Conservation (phyloP, 2,329 filamentous ascomycete genomes). For the Colletotrichum abscissum region DNA sequence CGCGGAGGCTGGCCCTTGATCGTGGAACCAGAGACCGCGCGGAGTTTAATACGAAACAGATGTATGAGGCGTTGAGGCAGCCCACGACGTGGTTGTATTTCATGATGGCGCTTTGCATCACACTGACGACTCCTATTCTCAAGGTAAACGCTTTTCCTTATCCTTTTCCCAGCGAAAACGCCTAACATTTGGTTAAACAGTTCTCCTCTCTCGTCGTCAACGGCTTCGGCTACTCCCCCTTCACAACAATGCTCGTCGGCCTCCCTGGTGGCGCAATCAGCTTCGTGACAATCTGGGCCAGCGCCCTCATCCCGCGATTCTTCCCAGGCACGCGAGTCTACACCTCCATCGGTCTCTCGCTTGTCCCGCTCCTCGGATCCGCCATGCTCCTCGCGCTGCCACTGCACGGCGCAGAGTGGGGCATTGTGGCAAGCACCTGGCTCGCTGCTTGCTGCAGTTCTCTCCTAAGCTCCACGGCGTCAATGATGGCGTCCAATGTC, state of each 20-base stretch:
- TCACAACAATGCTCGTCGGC: slow-evolving; percentile 35
- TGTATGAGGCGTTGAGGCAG: slow-evolving; percentile 36
- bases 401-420: slow-evolving; percentile 34
- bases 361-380: slow-evolving; percentile 26
- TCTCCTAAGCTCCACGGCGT: slow-evolving; percentile 36
- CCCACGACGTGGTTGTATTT: slow-evolving; percentile 35
- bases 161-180: too few species aligned
- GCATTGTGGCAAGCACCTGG: slow-evolving; percentile 41
- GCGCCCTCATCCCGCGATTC: slow-evolving; percentile 36
- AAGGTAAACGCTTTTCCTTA: slow-evolving; percentile 24
- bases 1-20: slow-evolving; percentile 37
- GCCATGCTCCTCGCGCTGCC: slow-evolving; percentile 38
- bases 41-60: slow-evolving; percentile 36
- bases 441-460: slow-evolving; percentile 37
- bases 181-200: background rate
- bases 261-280: slow-evolving; percentile 25
- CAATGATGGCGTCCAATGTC: slow-evolving; percentile 42
- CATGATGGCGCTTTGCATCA: slow-evolving; percentile 39
- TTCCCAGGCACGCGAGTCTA: slow-evolving; percentile 42
- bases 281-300: slow-evolving; percentile 27
- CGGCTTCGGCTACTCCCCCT: slow-evolving; percentile 33
- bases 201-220: slow-evolving; percentile 35
- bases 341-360: slow-evolving; percentile 19
- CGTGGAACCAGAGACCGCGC: slow-evolving; percentile 32
- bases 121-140: slow-evolving; percentile 38